phyloP scores from a whole-genome alignment of 169 alveolate genomes.

The Sarcocystis neurona region DNA sequence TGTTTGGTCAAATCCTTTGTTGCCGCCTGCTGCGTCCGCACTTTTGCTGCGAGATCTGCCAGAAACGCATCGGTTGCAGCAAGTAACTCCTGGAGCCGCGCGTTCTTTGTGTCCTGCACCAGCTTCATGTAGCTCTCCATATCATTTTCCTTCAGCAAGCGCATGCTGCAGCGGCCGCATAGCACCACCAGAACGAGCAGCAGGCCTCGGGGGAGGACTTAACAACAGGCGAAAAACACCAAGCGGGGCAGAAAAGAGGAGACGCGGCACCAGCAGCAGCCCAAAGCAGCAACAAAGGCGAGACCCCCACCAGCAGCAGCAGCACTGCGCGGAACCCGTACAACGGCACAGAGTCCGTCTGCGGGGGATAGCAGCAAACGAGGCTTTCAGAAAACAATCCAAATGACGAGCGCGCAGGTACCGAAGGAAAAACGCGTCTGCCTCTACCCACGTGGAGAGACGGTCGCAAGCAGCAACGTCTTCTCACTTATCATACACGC shows the following conservation, averaged over 20 bases:
- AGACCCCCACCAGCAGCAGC: neutral
- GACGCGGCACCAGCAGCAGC: neutral
- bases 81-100: conserved; percentile 85
- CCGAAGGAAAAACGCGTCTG: too few relatives aligned
- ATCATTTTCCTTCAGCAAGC: conserved; percentile 79
- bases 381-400: too few relatives aligned
- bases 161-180: conserved; percentile 36
- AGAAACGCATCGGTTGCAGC: conserved; percentile 88
- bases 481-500: too few relatives aligned
- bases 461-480: too few relatives aligned
- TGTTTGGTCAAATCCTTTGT: neutral
- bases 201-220: too few relatives aligned
- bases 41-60: conserved; percentile 87
- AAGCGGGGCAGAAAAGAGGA: neutral
- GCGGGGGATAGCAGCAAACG: too few relatives aligned
- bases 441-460: too few relatives aligned
- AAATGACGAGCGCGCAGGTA: too few relatives aligned
- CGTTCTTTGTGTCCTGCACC: conserved; percentile 84
- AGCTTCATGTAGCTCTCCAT: conserved; percentile 81
- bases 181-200: neutral
- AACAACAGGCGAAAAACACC: neutral
- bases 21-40: conserved; percentile 79
- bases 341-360: too few relatives aligned
- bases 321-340: too few relatives aligned
- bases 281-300: neutral